A percentile compares a stretch with the other conserved stretches of the same genome.
phyloP scores from a whole-genome alignment of 2,329 filamentous ascomycete genomes.

The Cladobotryum protrusum region DNA sequence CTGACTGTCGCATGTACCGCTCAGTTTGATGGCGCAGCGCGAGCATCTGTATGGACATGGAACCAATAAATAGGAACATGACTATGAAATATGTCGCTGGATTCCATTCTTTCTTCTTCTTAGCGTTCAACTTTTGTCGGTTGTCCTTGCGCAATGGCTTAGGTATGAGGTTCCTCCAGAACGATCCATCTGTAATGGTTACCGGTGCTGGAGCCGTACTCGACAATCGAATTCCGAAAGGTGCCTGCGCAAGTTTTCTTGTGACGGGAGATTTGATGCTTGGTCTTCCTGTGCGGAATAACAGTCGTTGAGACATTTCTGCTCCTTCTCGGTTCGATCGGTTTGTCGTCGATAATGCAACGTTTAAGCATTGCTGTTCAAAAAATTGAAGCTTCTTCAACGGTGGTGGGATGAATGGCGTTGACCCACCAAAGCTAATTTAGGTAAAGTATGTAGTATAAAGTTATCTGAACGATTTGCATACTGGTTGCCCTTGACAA shows the following conservation, averaged over 20 bases:
- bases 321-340: too few relatives aligned
- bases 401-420: too few relatives aligned
- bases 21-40: constrained; percentile 68
- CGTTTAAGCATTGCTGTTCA: too few relatives aligned
- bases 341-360: too few relatives aligned
- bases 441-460: constrained; percentile 2
- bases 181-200: constrained; percentile 49
- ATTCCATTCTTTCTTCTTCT: constrained; percentile 62
- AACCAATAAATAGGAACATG: constrained; percentile 83
- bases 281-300: too few relatives aligned
- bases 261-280: background rate
- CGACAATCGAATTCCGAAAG: constrained; percentile 20
- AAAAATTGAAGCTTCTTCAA: too few relatives aligned
- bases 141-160: constrained; percentile 53
- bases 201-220: constrained; percentile 38
- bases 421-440: background rate
- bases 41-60: constrained; percentile 92
- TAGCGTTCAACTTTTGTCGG: constrained; percentile 22
- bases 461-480: too few relatives aligned
- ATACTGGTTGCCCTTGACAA: constrained; percentile 32
- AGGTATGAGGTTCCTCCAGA: constrained; percentile 66
- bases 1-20: constrained; percentile 67
- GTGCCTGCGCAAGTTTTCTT: background rate
- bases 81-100: constrained; percentile 76
- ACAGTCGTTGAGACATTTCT: too few relatives aligned